Evolutionary conservation across 495 filamentous ascomycete species (phyloP).

Genomic region (Oidiodendron maius): DNA sequence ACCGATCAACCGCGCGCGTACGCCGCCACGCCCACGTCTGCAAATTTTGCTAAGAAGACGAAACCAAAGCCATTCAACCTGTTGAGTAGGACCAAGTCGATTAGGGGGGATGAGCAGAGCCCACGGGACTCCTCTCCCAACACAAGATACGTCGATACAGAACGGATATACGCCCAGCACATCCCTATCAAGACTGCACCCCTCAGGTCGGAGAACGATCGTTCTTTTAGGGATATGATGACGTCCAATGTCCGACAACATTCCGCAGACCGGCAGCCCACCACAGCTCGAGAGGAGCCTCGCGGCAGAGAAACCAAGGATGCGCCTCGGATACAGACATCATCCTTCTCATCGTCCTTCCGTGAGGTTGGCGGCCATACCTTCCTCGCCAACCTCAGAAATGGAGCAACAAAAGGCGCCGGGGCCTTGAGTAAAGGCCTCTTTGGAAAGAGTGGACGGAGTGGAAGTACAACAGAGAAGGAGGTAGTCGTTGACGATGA

Average conservation of each 20-base stretch:
- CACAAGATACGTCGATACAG: conserved; percentile 32
- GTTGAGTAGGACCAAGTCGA: conserved; percentile 62
- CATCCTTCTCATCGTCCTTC: conserved; percentile 45
- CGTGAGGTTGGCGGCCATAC: conserved; percentile 52
- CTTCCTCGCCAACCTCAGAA: conserved; percentile 69
- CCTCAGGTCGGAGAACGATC: conserved; percentile 52
- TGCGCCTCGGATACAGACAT: conserved; percentile 24
- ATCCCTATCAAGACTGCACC: conserved; percentile 50
- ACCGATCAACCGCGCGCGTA: not conserved
- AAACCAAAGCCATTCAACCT: conserved; percentile 55
- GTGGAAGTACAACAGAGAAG: conserved; percentile 62
- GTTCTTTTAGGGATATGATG: conserved; percentile 59
- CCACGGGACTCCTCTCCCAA: conserved; percentile 28
- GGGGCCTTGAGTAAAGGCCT: conserved; percentile 73
- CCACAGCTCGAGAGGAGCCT: conserved; percentile 24
- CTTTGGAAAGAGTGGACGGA: conserved; percentile 68
- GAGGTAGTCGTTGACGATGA: conserved; percentile 61
- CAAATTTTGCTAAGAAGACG: conserved; percentile 27
- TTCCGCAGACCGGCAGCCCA: conserved; percentile 54
- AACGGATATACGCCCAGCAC: conserved; percentile 27
- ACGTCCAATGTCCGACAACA: conserved; percentile 53
- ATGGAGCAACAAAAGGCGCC: conserved; percentile 64
- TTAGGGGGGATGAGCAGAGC: conserved; percentile 50
- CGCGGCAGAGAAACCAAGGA: not conserved
- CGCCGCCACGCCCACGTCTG: conserved; percentile 4